Percentiles rank a stretch among this genome's conserved stretches.
Conservation (phyloP, 495 filamentous ascomycete genomes). For the Hypoxylon cercidicola region DNA sequence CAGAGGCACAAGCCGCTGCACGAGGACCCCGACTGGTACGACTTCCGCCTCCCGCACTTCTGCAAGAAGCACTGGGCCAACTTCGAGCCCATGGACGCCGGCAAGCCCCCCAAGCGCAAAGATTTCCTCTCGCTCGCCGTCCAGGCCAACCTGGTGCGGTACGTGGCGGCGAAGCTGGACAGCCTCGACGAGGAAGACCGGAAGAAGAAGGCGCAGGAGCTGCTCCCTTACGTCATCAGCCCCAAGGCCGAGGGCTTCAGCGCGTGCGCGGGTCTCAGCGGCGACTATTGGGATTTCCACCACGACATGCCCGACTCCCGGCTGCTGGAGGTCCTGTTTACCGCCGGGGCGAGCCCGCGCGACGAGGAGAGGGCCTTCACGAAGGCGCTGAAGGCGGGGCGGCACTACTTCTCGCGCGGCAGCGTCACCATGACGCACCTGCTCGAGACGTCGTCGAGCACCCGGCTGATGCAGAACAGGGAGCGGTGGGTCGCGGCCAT, state of each 20-base stretch:
- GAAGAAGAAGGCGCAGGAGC: constrained; percentile 43
- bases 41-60: constrained; percentile 33
- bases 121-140: constrained; percentile 45
- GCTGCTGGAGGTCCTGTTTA: constrained; percentile 41
- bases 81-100: constrained; percentile 49
- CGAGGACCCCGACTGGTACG: constrained; percentile 48
- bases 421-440: constrained; percentile 48
- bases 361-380: constrained; percentile 36
- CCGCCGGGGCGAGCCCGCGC: constrained; percentile 33
- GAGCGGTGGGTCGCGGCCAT: constrained; percentile 46
- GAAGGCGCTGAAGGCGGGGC: constrained; percentile 42
- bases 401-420: constrained; percentile 46
- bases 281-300: constrained; percentile 48
- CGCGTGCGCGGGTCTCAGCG: constrained; percentile 43
- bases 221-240: constrained; percentile 41
- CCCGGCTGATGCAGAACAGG: constrained; percentile 44
- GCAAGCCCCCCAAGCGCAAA: constrained; percentile 47
- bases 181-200: constrained; percentile 22
- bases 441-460: constrained; percentile 42
- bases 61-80: constrained; percentile 45
- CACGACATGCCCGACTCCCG: constrained; percentile 48
- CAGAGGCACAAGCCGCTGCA: constrained; percentile 45
- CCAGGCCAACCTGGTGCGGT: constrained; percentile 45
- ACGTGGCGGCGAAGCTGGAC: constrained; percentile 35
- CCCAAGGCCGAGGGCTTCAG: constrained; percentile 46